Evolutionary conservation across 306 rosid species (phyloP).

Genomic region (Cucumis sativus): Cucumber_9930_V3 NC_026659.2:5909001-5909500

Average conservation of each 20-base stretch:
- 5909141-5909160: not conserved
- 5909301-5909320: too few relatives aligned
- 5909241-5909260: not conserved
- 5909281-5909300: too few relatives aligned
- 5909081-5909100: not conserved
- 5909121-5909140: not conserved
- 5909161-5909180: not conserved
- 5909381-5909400: too few relatives aligned
- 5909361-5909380: too few relatives aligned
- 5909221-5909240: not conserved
- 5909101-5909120: not conserved
- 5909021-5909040: not conserved
- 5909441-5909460: not conserved
- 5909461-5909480: not conserved
- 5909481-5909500: not conserved
- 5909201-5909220: not conserved
- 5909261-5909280: not conserved
- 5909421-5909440: too few relatives aligned
- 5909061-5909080: not conserved
- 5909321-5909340: too few relatives aligned
- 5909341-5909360: too few relatives aligned
- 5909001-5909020: not conserved
- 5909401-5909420: too few relatives aligned
- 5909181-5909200: not conserved
- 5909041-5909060: not conserved